Base-by-base conservation (phyloP, 2,329 filamentous ascomycete genomes). In the Scedosporium aurantiacum region DNA sequence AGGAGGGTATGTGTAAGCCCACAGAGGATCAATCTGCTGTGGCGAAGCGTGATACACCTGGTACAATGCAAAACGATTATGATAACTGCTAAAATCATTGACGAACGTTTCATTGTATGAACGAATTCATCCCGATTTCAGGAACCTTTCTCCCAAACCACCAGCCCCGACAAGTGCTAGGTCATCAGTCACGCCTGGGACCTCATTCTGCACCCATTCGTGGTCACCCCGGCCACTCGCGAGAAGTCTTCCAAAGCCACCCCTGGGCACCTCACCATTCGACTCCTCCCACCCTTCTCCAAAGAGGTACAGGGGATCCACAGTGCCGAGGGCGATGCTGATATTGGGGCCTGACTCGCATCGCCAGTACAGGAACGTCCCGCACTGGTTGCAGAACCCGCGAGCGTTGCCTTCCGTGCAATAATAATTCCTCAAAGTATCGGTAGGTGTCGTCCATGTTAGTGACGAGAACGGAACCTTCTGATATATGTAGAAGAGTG, bases 351-450 rank as follows among this genome's bases (percentile, higher is more conserved):
- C 60, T 10, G 63, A 63, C 23, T 74, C 72, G 6, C 69, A 64
- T 6, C 71, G 71, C 77, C 77, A 82, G 66, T 74, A 79, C 16
- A 83, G 64, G 52, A 78, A 73, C 43, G 76, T 77, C 10, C 81
- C 79, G 69, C 81, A 83, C 2, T 64, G 66, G 25, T 66, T 64
- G 68, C 81, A 83, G 70, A 83, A 81, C 1, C 72, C 75, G n/a
- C 81, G 78, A 63, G 74, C 70, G 58, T 68, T 70, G 1, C 67
- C 68, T 0, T 74, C 68, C 1, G 75, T 75, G 40, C 78, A 75
- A 37, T 69, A 68, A 68, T 75, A 82, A 16, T 70, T 70, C 47
- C 70, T 68, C 7, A 78, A 70, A 1, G 73, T 71, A 25, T 54
- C 50, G 32, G 70, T 63, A 12, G 63, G 61, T 25, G 69, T 68